A percentile compares a stretch with the other conserved stretches of the same genome.
phyloP scores from a whole-genome alignment of 176 grass and related monocot species.

The Zizania latifolia region DNA sequence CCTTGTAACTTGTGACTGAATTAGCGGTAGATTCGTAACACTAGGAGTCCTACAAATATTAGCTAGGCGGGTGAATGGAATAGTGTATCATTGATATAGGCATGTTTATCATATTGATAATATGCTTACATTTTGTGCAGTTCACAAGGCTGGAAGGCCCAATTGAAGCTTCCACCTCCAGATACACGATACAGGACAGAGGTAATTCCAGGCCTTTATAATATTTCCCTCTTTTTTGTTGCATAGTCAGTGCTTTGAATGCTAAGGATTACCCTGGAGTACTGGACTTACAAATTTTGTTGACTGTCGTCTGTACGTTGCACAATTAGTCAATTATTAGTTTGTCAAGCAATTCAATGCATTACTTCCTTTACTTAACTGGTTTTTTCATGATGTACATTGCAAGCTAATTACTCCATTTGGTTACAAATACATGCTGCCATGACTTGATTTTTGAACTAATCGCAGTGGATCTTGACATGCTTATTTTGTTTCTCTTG shows the following conservation, averaged over 20 bases:
- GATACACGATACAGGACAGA: conserved; percentile 90
- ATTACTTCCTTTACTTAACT: not conserved
- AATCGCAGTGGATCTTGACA: not conserved
- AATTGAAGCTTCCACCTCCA: conserved; percentile 66
- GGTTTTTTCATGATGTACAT: not conserved
- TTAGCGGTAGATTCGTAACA: too few relatives aligned
- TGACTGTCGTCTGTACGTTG: not conserved
- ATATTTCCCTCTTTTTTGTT: not conserved
- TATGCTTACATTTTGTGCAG: conserved; percentile 43
- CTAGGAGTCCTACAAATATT: not conserved
- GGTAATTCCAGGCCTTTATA: conserved; percentile 40
- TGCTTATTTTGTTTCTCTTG: not conserved
- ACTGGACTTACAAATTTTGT: not conserved
- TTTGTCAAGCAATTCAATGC: not conserved
- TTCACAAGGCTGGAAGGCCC: conserved; percentile 86
- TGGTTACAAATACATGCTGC: too few relatives aligned
- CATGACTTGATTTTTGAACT: not conserved
- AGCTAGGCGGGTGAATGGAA: not conserved
- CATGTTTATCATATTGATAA: not conserved
- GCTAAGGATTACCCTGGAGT: not conserved
- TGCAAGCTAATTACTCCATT: not conserved
- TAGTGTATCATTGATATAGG: not conserved
- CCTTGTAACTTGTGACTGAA: too few relatives aligned
- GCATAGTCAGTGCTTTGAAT: not conserved
- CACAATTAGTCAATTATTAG: not conserved